A percentile compares a stretch with the other conserved stretches of the same genome.
Conservation (phyloP, 2,329 filamentous ascomycete genomes). For the Nemania sp. region DNA sequence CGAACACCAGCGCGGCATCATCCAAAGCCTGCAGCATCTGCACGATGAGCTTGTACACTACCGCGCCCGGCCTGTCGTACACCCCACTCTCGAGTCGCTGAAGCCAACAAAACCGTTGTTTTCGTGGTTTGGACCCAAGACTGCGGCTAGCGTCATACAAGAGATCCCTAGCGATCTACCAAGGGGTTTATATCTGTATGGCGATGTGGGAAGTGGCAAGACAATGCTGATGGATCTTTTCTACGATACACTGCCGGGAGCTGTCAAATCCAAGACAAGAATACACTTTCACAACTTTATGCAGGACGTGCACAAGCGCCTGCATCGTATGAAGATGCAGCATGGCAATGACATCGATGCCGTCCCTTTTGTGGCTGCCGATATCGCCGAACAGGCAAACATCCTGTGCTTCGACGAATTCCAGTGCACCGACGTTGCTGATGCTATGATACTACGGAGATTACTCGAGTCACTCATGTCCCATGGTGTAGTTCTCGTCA, state of each 20-base stretch:
- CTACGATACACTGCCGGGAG: conserved; percentile 87
- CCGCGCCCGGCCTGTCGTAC: conserved; percentile 76
- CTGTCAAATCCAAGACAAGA: conserved; percentile 84
- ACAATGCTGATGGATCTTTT: conserved; percentile 99
- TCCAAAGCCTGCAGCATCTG: conserved; percentile 88
- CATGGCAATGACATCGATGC: conserved; percentile 91
- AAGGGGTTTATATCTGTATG: conserved; percentile 92
- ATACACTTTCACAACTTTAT: conserved; percentile 99
- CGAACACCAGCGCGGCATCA: conserved; percentile 90
- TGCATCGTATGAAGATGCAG: conserved; percentile 90
- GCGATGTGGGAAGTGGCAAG: conserved; percentile 96
- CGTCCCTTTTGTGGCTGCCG: conserved; percentile 92
- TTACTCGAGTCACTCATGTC: conserved; percentile 93
- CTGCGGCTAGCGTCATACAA: conserved; percentile 56
- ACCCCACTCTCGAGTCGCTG: conserved; percentile 79
- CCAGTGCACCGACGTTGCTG: conserved; percentile 97
- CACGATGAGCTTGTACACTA: conserved; percentile 85
- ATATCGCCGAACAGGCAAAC: conserved; percentile 85
- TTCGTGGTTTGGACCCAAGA: conserved; percentile 68
- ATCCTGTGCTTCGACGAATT: conserved; percentile 99
- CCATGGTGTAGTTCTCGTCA: conserved; percentile 95
- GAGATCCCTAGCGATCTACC: conserved; percentile 80
- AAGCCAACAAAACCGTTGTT: conserved; percentile 69
- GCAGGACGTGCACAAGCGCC: conserved; percentile 93
- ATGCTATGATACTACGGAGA: conserved; percentile 95